Base-by-base conservation (phyloP, 345 rosid species). In the Eucalyptus marginata region DNA sequence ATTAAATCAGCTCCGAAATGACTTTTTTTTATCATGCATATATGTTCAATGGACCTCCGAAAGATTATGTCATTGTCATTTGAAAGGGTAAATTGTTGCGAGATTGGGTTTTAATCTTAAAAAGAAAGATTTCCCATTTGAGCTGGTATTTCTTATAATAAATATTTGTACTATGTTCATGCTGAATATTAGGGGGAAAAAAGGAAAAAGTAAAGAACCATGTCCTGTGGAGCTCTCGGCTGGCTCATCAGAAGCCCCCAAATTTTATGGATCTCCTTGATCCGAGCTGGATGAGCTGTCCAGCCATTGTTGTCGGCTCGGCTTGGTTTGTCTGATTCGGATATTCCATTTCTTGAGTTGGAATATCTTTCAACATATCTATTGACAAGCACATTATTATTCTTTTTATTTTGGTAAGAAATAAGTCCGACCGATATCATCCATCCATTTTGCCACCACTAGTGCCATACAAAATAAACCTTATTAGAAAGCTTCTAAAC, bases 241-340 rank as follows among this genome's bases (percentile, higher is more conserved):
- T 76, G 83, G 83, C 83, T 76, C 43, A 20, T 2, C 83, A 11
- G 7, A 3, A 1, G 80, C 24, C 12, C 24, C 13, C 43, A 33
- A 4, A 7, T 68, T 68, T 33, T 17, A 10, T 8, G 84, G 84
- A 76, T 40, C 47, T 20, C 86, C 89, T 80, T 31, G 5, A 17
- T 24, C 9, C 29, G 36, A 49, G 50, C 47, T 20, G 84, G 2
- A 31, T 91, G 89, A 89, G 91, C 92, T 90, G 92, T 88, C 89
- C 9, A 56, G 13, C 54, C 5, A 14, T 27, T 7, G 33, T 85
- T 85, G 52, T 85, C 56, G 56, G 86, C 22, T 85, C 8, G 56
- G 56, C 52, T 85, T 14, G 56, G 50, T 33, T 54, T 50, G 15
- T 33, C 83, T 20, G 47, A 40, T 20, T 76, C 7, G 84, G 84